Base-by-base conservation (phyloP, 2,329 filamentous ascomycete genomes). In the Fusarium tricinctum region DNA sequence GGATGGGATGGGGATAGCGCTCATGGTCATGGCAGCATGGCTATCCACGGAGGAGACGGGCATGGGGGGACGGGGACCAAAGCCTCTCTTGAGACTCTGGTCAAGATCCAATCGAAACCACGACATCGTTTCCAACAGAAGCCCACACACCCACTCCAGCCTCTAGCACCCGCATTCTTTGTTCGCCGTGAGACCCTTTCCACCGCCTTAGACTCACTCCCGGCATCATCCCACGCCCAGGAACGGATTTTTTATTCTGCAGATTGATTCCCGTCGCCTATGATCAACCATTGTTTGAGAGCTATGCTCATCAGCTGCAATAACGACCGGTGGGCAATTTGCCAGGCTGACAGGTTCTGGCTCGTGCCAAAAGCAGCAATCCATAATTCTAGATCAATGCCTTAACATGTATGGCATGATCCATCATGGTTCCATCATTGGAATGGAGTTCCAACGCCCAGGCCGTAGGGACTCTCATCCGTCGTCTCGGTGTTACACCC, bases 371-470 rank as follows among this genome's bases (percentile, higher is more conserved):
- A 66, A 53, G 40, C 55, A 47, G 56, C 26, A 35, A 38, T 40
- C 51, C 48, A 15, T 62, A 39, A 47, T 57, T 66, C 66, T 68
- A 35, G 55, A 66, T 44, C 56, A 40, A 43, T 66, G 47, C 40
- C 42, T 49, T 17, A 42, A 51, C 19, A 35, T 30, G 28, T 45
- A 42, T 64, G 48, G 59, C 35, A 66, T 52, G 47, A 50, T 47
- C 40, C 43, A 56, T 55, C 46, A 55, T 66, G 49, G 55, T 42
- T 45, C 49, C 66, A 62, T 64, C 39, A 22, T 51, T 69, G 66
- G 66, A 69, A 70, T 69, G 66, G 22, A 47, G 46, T 63, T 67
- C 66, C 66, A 70, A 58, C 23, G 66, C 62, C 61, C 57, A 54
- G 66, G 66, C 66, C 56, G 47, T 60, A 59, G 66, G 66, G 46